phyloP scores from a whole-genome alignment of 768 basidiomycete species.

The Flagelloscypha sp. region DNA sequence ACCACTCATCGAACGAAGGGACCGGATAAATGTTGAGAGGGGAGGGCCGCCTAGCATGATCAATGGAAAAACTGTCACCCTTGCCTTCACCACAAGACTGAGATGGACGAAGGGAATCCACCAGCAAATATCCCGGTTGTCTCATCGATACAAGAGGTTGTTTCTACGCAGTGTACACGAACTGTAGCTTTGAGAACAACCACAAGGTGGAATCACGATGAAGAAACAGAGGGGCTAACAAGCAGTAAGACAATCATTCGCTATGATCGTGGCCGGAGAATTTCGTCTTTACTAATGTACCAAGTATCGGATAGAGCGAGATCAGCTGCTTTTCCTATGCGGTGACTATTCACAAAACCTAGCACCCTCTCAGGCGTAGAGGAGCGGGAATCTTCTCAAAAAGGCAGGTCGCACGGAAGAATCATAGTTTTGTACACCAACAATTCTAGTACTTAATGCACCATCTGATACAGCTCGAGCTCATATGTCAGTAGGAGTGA shows the following conservation, averaged over 20 bases:
- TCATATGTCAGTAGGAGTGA: constrained; percentile 96
- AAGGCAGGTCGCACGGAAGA: constrained; percentile 27
- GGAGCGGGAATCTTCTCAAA: constrained; percentile 4
- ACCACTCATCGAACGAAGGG: no score
- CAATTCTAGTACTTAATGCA: constrained; percentile 72
- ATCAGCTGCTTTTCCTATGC: constrained; percentile 75
- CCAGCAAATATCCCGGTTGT: constrained; percentile 91
- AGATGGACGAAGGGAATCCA: constrained; percentile 33
- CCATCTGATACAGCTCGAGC: constrained; percentile 95
- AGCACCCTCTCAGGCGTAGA: constrained; percentile 65
- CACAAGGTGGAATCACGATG: constrained; percentile 93
- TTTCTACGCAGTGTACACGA: no score
- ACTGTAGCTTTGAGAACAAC: no score
- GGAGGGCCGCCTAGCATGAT: no score
- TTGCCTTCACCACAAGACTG: no score
- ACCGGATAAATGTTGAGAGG: no score
- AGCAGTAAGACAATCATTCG: constrained; percentile 93
- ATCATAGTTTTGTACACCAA: constrained; percentile 96
- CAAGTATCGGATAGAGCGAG: no score
- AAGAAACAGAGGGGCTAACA: constrained; percentile 83
- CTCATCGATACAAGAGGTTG: constrained; percentile 96
- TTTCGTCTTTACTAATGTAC: constrained; percentile 99
- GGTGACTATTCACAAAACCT: constrained; percentile 98
- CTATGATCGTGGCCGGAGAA: constrained; percentile 99
- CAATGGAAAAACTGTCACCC: no score